phyloP scores from a whole-genome alignment of 495 filamentous ascomycete species.

The Lasiosphaeria hispida region DNA sequence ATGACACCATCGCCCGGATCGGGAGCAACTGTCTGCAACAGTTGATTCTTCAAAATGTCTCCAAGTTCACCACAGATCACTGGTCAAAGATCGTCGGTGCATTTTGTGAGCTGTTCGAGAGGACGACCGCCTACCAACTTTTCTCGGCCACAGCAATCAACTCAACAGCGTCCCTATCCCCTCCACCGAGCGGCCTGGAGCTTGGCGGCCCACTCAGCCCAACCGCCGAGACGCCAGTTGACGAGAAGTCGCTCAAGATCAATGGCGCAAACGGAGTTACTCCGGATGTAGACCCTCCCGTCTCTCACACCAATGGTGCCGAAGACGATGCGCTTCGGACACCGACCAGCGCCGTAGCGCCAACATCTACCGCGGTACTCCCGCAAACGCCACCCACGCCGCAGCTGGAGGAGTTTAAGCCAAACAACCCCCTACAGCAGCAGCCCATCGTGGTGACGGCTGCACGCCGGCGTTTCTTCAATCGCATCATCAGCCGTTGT shows the following conservation, averaged over 20 bases:
- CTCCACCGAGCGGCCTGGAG: slow-evolving; percentile 43
- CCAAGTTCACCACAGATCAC: slow-evolving; percentile 80
- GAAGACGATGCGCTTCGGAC: slow-evolving; percentile 20
- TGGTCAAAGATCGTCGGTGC: slow-evolving; percentile 92
- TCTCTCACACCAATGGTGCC: slow-evolving; percentile 31
- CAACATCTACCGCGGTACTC: slow-evolving; percentile 24
- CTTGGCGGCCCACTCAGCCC: slow-evolving; percentile 42
- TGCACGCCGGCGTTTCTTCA: slow-evolving; percentile 94
- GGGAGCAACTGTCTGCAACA: slow-evolving; percentile 97
- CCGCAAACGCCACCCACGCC: slow-evolving; percentile 26
- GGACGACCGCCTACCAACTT: slow-evolving; percentile 89
- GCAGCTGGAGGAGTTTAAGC: slow-evolving; percentile 86
- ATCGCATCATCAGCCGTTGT: slow-evolving; percentile 98
- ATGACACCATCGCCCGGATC: slow-evolving; percentile 96
- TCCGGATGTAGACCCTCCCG: slow-evolving; percentile 25
- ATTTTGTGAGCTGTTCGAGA: slow-evolving; percentile 92
- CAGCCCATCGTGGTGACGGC: slow-evolving; percentile 90
- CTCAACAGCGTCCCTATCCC: slow-evolving; percentile 42
- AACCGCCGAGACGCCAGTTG: slow-evolving; percentile 37
- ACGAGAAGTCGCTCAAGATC: slow-evolving; percentile 59
- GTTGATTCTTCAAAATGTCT: slow-evolving; percentile 91
- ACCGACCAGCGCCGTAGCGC: neutral
- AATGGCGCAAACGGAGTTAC: slow-evolving; percentile 50
- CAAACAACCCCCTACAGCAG: slow-evolving; percentile 68
- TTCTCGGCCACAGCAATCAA: slow-evolving; percentile 79